Percentiles rank a stretch among this genome's conserved stretches.
phyloP scores from a whole-genome alignment of 2,329 filamentous ascomycete species.

The Pseudogymnoascus sp. region DNA sequence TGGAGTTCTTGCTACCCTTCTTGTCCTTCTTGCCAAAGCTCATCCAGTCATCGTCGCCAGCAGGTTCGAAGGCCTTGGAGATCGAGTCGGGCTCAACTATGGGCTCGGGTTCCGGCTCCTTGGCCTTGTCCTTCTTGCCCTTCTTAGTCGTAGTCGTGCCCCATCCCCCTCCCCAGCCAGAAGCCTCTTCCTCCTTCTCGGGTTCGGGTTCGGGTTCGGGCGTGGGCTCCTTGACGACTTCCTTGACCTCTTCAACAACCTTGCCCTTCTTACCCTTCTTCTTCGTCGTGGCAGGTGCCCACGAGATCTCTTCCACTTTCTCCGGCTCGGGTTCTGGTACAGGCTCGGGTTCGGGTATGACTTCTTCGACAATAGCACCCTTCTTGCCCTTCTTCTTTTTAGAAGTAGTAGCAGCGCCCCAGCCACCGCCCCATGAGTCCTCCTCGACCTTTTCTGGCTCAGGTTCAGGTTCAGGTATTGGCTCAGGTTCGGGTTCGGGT shows the following conservation, averaged over 20 bases:
- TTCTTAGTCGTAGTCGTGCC: slow-evolving; percentile 29
- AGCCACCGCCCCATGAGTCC: slow-evolving; percentile 29
- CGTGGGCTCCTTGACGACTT: slow-evolving; percentile 16
- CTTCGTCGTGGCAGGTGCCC: slow-evolving; percentile 21
- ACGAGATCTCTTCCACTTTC: slow-evolving; percentile 28
- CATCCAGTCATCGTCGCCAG: slow-evolving; percentile 36
- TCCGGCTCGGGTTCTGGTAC: slow-evolving; percentile 31
- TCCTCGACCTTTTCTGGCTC: slow-evolving; percentile 31
- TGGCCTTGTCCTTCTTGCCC: slow-evolving; percentile 32
- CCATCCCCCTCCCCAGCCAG: slow-evolving; percentile 19
- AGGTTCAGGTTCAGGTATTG: slow-evolving; percentile 31
- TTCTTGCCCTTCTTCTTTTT: slow-evolving; percentile 23
- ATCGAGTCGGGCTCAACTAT: slow-evolving; percentile 17
- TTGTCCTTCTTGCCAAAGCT: slow-evolving; percentile 36
- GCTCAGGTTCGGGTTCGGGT: slow-evolving; percentile 23
- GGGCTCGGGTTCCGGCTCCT: slow-evolving; percentile 26
- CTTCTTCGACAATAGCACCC: slow-evolving; percentile 17
- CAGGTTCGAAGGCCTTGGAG: slow-evolving; percentile 21
- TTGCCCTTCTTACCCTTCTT: slow-evolving; percentile 25
- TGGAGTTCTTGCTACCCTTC: slow-evolving; percentile 33
- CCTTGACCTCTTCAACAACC: slow-evolving; percentile 17
- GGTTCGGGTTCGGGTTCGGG: slow-evolving; percentile 25
- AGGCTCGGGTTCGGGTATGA: slow-evolving; percentile 23
- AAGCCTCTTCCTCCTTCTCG: slow-evolving; percentile 18
- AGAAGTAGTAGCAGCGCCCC: slow-evolving; percentile 21